Percentiles rank a stretch among this genome's conserved stretches.
Evolutionary conservation across 2,329 filamentous ascomycete genomes (phyloP).

Genomic region (Cytospora mali): DNA sequence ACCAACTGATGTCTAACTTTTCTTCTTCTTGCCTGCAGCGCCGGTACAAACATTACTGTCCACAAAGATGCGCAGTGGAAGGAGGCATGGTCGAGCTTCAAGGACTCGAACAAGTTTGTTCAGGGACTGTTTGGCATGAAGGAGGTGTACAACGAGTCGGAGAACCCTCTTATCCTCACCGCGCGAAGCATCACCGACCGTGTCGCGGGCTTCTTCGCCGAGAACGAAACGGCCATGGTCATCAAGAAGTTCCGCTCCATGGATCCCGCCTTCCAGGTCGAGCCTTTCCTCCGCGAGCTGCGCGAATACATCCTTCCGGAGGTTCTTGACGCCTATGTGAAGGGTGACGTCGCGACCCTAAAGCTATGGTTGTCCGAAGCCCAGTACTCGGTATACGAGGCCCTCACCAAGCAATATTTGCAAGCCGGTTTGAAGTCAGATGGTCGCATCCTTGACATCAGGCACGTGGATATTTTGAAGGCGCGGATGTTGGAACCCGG

Average conservation of each 20-base stretch:
- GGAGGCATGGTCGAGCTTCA: conserved; percentile 96
- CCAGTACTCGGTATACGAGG: conserved; percentile 94
- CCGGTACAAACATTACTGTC: conserved; percentile 89
- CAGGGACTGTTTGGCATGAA: conserved; percentile 87
- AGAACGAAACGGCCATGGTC: conserved; percentile 96
- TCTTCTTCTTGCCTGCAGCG: conserved; percentile 54
- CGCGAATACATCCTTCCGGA: conserved; percentile 98
- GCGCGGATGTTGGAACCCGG: conserved; percentile 82
- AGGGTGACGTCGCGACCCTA: conserved; percentile 86
- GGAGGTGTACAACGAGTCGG: conserved; percentile 89
- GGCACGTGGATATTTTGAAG: conserved; percentile 85
- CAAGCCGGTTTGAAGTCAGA: conserved; percentile 92
- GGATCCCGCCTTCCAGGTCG: conserved; percentile 92
- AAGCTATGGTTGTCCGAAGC: conserved; percentile 96
- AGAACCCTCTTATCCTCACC: conserved; percentile 92
- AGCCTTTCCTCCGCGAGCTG: conserved; percentile 92
- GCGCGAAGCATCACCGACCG: conserved; percentile 92
- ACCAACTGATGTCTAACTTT: conserved; percentile 37
- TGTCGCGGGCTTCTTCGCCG: conserved; percentile 93
- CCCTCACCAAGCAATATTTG: conserved; percentile 95
- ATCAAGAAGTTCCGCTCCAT: conserved; percentile 98
- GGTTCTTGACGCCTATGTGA: conserved; percentile 96
- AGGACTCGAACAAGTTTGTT: conserved; percentile 84
- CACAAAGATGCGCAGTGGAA: conserved; percentile 99
- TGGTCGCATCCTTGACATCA: conserved; percentile 91